These are phyloP conservation scores for Lotus japonicus DNA, from an alignment of 306 rosid genomes.

Conservation along the genomic window DNA sequence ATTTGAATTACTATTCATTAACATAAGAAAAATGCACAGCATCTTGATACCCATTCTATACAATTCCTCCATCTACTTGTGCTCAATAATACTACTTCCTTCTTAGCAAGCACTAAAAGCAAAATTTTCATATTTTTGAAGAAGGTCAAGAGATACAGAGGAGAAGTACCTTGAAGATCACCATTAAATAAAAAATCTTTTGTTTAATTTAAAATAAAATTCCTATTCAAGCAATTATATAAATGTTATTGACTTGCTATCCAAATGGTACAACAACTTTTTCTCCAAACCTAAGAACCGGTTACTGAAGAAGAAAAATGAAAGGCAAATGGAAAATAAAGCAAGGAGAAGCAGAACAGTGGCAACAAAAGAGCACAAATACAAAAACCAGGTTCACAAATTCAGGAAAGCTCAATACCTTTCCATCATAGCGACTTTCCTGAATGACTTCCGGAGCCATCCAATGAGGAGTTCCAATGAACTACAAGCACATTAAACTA, in stretches of 20 bases:
- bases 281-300: constrained; percentile 2
- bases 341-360: background rate
- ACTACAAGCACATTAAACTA: constrained; percentile 50
- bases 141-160: background rate
- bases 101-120: background rate
- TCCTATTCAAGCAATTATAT: background rate
- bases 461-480: constrained; percentile 99
- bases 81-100: background rate
- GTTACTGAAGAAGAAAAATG: background rate
- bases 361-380: constrained; percentile 8
- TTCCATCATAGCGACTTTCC: constrained; percentile 97
- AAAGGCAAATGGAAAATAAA: background rate
- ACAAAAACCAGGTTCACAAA: constrained; percentile 16
- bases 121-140: background rate
- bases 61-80: background rate
- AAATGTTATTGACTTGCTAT: background rate
- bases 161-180: background rate
- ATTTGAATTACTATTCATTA: background rate
- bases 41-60: background rate
- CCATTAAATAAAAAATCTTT: background rate
- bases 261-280: background rate
- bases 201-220: background rate
- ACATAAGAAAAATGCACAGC: background rate
- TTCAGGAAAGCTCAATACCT: constrained; percentile 45
- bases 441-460: constrained; percentile 99